Percentiles rank a stretch among this genome's conserved stretches.
These are phyloP conservation scores for Globisporangium echinulatum DNA, from an alignment of 352 stramenopile species.

Conservation along the genomic window DNA sequence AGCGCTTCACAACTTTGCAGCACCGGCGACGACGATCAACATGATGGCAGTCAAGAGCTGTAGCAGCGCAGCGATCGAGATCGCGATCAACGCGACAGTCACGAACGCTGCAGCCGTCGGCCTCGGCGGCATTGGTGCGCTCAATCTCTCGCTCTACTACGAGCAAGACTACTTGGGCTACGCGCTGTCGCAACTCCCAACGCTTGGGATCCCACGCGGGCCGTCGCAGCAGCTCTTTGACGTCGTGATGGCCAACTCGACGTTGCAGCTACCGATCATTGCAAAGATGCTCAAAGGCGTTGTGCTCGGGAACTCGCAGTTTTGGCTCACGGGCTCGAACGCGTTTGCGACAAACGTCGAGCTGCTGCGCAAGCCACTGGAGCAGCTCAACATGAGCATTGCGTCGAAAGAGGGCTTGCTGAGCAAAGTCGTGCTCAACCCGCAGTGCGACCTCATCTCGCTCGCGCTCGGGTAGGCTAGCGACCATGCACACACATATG, in stretches of 20 bases:
- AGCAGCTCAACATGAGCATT: constrained; percentile 27
- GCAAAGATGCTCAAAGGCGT: constrained; percentile 36
- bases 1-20: constrained; percentile 52
- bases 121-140: constrained; percentile 31
- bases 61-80: constrained; percentile 27
- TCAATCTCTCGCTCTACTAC: constrained; percentile 73
- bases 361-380: constrained; percentile 16
- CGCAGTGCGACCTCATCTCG: constrained; percentile 17
- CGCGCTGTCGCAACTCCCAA: constrained; percentile 32
- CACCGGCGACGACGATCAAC: constrained; percentile 39
- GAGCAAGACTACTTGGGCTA: constrained; percentile 55
- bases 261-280: constrained; percentile 18
- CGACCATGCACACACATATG: background rate
- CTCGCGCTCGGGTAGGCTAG: constrained; percentile 3
- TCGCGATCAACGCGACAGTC: constrained; percentile 60
- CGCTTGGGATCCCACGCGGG: constrained; percentile 45
- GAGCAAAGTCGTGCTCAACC: constrained; percentile 16
- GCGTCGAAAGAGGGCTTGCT: constrained; percentile 14
- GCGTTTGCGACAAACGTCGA: constrained; percentile 14
- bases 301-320: constrained; percentile 9
- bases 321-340: constrained; percentile 17
- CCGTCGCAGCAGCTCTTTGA: constrained; percentile 41
- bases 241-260: constrained; percentile 28
- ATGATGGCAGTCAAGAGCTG: constrained; percentile 41
- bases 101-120: constrained; percentile 10